A percentile compares a stretch with the other conserved stretches of the same genome.
Evolutionary conservation across 2,329 filamentous ascomycete species (phyloP).

Genomic region (Stagonosporopsis vannaccii): DNA sequence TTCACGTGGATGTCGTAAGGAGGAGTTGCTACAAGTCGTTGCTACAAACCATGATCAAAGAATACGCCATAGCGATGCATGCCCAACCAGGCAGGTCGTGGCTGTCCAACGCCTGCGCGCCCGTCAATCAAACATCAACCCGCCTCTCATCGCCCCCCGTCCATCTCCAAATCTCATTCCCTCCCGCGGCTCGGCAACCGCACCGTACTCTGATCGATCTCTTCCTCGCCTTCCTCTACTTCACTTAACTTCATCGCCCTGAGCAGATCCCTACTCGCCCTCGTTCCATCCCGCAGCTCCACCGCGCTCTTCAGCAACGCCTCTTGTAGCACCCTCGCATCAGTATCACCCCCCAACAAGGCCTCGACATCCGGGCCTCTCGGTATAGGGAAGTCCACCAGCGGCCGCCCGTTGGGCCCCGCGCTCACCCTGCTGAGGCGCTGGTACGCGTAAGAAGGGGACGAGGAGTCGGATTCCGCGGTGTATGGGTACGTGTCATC

Average conservation of each 20-base stretch:
- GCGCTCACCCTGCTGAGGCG: conserved; percentile 36
- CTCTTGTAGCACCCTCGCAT: conserved; percentile 32
- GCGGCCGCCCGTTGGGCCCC: conserved; percentile 41
- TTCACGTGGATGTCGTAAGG: background rate
- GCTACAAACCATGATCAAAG: background rate
- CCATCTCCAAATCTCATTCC: conserved; percentile 1
- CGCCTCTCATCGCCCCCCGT: background rate
- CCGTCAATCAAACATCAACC: background rate
- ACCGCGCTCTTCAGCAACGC: conserved; percentile 40
- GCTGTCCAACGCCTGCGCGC: background rate
- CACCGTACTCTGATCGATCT: conserved; percentile 20
- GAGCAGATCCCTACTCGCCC: conserved; percentile 42
- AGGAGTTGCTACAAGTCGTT: background rate
- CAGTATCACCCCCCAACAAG: conserved; percentile 30
- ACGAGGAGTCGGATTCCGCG: conserved; percentile 21
- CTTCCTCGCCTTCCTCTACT: conserved; percentile 23
- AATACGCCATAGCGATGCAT: background rate
- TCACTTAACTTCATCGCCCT: conserved; percentile 42
- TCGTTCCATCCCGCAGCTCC: conserved; percentile 41
- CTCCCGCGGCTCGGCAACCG: conserved; percentile 13
- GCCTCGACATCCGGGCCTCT: conserved; percentile 39
- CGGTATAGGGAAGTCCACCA: conserved; percentile 46
- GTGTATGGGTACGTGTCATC: conserved; percentile 36
- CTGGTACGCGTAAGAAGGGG: conserved; percentile 14
- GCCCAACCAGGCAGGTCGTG: background rate